Percentiles rank a stretch among this genome's conserved stretches.
Conservation (phyloP, 495 filamentous ascomycete genomes). For the Hyaloscypha hepaticicola region DNA sequence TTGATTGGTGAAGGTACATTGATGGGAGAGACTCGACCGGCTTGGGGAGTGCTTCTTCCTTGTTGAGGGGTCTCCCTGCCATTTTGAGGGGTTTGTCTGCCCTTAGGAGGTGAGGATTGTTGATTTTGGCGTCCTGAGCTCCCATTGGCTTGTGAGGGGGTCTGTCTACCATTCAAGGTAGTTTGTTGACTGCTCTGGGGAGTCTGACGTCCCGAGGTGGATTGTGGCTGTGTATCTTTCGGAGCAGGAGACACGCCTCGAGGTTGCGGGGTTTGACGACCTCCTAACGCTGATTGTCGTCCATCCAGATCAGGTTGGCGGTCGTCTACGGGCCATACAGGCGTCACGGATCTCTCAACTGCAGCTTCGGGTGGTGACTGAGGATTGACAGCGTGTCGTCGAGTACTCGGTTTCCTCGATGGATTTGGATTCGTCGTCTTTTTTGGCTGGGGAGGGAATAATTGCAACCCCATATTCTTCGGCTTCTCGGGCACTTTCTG, state of each 20-base stretch:
- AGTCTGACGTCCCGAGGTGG: constrained; percentile 26
- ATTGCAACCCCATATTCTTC: constrained; percentile 46
- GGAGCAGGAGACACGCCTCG: background rate
- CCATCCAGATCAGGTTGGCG: constrained; percentile 34
- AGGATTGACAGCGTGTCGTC: constrained; percentile 21
- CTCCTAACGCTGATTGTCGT: constrained; percentile 23
- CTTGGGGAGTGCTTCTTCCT: constrained; percentile 27
- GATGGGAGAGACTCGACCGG: constrained; percentile 37
- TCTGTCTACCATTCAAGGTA: constrained; percentile 17
- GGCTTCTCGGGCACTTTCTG: constrained; percentile 23
- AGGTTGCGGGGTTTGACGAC: constrained; percentile 16
- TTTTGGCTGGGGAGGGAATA: constrained; percentile 53
- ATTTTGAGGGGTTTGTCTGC: constrained; percentile 17
- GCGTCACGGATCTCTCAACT: constrained; percentile 35
- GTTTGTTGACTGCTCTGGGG: constrained; percentile 17
- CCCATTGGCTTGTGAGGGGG: constrained; percentile 10
- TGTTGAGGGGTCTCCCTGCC: constrained; percentile 21
- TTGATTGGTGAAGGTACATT: constrained; percentile 39
- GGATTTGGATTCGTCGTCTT: constrained; percentile 25
- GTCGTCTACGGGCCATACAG: constrained; percentile 40
- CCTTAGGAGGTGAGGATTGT: constrained; percentile 11
- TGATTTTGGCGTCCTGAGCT: background rate
- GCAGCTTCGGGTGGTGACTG: constrained; percentile 22
- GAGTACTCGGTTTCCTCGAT: constrained; percentile 26
- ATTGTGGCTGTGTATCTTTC: background rate